Evolutionary conservation across 2,329 filamentous ascomycete species (phyloP), one percentile per base, ranked within the genome.

Genomic region (Escovopsis sp.): DNA sequence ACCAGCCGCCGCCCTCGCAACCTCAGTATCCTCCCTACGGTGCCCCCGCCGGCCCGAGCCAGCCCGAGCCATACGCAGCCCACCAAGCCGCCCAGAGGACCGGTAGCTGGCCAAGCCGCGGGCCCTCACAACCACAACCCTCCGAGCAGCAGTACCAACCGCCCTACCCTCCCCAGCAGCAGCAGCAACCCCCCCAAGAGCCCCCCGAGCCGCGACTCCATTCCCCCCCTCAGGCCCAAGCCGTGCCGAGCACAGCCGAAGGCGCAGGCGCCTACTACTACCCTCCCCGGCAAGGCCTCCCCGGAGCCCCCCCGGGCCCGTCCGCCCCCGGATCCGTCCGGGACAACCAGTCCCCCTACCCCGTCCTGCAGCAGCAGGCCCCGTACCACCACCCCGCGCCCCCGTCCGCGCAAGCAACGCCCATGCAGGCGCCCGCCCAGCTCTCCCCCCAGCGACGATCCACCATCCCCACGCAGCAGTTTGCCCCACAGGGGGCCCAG

Each of bases 281-380:
- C 48, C 58, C 60, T 44, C 59, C 63, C 40, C 58, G 63, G 23
- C 33, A 41, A 15, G 23, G 23, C 23, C 11, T 41, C 9, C 45
- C 43, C 26, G 26, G 30, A 30, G 35, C 30, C 15, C 43, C 45
- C 12, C 46, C 61, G 54, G 56, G 56, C 50, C 55, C 64, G 9
- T 59, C 65, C 3, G 59, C 64, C 3, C 57, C 59, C 2, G 61
- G 59, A 3, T 57, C 61, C 6, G 58, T 60, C 4, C 51, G 63
- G 8, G 72, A 75, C 38, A 51, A 62, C 1, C 56, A 63, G n/a
- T 72, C 72, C 3, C 67, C 71, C 0, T 77, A 77, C 49, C 72
- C 66, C 4, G 72, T 60, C 43, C 59, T 74, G 38, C 69, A 68
- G 43, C 70, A 69, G 30, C 15, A 15, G 15, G 15, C 15, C 15